phyloP scores from a whole-genome alignment of 1,284 basidiomycete species.

The Ceratobasidium sp. region DNA sequence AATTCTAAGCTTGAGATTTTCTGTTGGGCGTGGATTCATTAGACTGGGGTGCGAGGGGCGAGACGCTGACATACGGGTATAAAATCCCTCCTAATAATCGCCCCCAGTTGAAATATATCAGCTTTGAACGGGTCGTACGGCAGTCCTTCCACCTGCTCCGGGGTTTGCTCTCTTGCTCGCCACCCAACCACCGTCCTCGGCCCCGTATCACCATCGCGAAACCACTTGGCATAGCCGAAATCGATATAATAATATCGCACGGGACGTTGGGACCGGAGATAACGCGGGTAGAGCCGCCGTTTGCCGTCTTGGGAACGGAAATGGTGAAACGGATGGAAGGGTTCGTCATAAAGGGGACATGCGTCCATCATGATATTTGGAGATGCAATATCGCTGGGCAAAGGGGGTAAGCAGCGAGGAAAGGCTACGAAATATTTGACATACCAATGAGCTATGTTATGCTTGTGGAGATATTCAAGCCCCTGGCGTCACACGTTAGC shows the following conservation, averaged over 20 bases:
- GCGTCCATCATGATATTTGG: constrained; percentile 37
- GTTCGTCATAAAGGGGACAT: constrained; percentile 28
- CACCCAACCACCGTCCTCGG: too few species aligned
- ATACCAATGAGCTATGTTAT: constrained; percentile 25
- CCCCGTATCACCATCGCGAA: too few species aligned
- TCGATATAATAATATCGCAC: too few species aligned
- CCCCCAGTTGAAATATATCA: constrained; percentile 29
- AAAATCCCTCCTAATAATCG: constrained; percentile 22
- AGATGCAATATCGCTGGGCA: constrained; percentile 11
- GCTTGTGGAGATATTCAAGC: constrained; percentile 21
- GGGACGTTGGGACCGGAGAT: background rate
- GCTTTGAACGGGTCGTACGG: constrained; percentile 28
- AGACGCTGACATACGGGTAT: constrained; percentile 9
- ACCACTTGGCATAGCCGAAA: too few species aligned
- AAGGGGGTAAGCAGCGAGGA: background rate
- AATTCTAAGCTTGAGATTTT: background rate
- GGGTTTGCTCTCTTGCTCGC: too few species aligned
- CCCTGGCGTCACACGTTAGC: background rate
- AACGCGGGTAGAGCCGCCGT: background rate
- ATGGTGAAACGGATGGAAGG: constrained; percentile 21
- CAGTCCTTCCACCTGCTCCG: background rate
- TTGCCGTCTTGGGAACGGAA: background rate
- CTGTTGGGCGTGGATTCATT: background rate
- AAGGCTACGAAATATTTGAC: background rate
- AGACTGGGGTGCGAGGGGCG: background rate